Evolutionary conservation across 371 early-diverging fungal species (phyloP).

Genomic region (Aphelidium insulamus): DNA sequence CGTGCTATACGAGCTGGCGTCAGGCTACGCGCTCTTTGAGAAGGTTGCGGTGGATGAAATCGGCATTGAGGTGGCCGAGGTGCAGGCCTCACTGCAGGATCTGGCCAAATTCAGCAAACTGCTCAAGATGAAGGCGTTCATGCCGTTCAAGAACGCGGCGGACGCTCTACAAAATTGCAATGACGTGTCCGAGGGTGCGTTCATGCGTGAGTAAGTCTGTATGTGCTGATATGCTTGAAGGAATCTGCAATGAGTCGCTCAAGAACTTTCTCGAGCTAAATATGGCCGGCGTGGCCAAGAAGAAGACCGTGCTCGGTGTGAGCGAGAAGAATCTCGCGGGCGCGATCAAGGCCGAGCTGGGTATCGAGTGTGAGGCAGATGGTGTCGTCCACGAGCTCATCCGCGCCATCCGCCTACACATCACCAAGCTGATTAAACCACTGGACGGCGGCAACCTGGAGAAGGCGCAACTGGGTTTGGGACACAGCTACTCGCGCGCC

Average conservation of each 20-base stretch:
- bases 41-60: conserved; percentile 81
- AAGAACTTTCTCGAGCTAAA: conserved; percentile 85
- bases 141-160: conserved; percentile 87
- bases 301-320: conserved; percentile 65
- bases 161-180: conserved; percentile 93
- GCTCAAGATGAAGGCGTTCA: conserved; percentile 76
- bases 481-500: conserved; percentile 91
- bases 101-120: conserved; percentile 73
- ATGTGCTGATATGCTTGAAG: conserved; percentile 12
- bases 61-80: conserved; percentile 71
- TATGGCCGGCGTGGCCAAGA: conserved; percentile 54
- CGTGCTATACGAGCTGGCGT: conserved; percentile 79
- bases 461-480: conserved; percentile 85
- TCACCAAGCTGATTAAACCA: conserved; percentile 65
- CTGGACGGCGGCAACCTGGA: conserved; percentile 76
- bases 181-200: conserved; percentile 87
- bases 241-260: conserved; percentile 52
- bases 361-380: conserved; percentile 49
- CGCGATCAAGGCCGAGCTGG: conserved; percentile 51
- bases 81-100: conserved; percentile 60
- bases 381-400: conserved; percentile 67
- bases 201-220: no score
- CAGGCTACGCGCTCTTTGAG: conserved; percentile 93
- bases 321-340: conserved; percentile 78
- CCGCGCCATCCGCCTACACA: conserved; percentile 79